Conservation (phyloP, 2,329 filamentous ascomycete species). For the Fusarium hostae region DNA sequence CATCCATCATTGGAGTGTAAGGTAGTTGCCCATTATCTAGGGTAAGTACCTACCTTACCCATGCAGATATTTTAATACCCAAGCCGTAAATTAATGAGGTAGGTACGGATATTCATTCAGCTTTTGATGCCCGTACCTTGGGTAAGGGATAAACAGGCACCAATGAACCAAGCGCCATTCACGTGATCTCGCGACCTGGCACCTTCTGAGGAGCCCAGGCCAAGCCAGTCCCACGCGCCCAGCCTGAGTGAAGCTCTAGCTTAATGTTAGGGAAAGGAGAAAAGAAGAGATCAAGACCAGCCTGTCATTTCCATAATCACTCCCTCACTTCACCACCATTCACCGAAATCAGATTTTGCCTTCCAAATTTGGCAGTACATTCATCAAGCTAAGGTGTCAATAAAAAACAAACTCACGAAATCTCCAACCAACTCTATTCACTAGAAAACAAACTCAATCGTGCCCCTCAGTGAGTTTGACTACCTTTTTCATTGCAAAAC, state of each 20-base stretch:
- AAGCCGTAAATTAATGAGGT: not conserved
- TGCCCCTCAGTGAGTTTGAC: not conserved
- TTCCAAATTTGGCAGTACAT: not conserved
- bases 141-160: not conserved
- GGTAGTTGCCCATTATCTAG: too few relatives aligned
- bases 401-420: not conserved
- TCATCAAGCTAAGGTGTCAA: not conserved
- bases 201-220: not conserved
- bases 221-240: not conserved
- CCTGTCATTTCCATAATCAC: not conserved
- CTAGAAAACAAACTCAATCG: not conserved
- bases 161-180: not conserved
- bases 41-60: not conserved
- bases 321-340: not conserved
- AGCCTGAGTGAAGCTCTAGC: not conserved
- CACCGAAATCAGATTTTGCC: not conserved
- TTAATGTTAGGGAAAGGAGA: not conserved
- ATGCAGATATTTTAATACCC: not conserved
- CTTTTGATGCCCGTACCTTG: not conserved
- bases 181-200: slow-evolving; percentile 11
- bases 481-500: not conserved
- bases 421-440: not conserved
- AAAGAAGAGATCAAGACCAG: not conserved
- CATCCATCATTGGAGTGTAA: not conserved
- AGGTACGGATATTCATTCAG: not conserved